Conservation (phyloP, 2,329 filamentous ascomycete species). For the Didymella arachidicola region DNA sequence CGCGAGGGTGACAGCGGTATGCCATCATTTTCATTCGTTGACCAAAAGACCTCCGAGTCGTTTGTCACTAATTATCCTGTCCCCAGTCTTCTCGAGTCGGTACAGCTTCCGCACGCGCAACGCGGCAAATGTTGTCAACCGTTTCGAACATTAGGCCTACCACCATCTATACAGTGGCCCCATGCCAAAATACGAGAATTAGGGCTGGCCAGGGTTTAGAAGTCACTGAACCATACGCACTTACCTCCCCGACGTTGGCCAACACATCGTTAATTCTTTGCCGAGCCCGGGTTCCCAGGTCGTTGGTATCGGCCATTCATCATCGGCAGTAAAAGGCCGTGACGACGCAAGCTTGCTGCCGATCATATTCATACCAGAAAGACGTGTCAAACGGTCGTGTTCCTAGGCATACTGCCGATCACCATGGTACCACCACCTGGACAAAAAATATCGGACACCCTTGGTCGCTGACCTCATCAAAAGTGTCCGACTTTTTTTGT, state of each 20-base stretch:
- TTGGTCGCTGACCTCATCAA: no score
- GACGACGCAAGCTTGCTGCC: background rate
- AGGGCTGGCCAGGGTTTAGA: background rate
- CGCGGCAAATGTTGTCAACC: constrained; percentile 1
- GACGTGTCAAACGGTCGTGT: background rate
- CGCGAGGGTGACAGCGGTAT: constrained; percentile 16
- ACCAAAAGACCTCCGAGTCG: constrained; percentile 5
- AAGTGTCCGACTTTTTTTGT: no score
- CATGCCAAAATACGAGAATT: background rate
- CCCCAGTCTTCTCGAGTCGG: constrained; percentile 2
- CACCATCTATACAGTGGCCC: background rate
- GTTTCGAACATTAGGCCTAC: constrained; percentile 8
- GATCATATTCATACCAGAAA: background rate
- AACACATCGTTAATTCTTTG: background rate
- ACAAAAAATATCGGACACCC: no score
- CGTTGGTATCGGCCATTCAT: background rate
- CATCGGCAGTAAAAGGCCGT: background rate
- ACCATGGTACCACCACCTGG: no score
- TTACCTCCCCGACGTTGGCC: background rate
- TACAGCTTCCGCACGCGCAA: background rate
- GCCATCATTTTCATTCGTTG: constrained; percentile 13
- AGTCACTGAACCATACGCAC: background rate
- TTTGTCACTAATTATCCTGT: background rate
- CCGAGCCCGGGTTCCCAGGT: background rate
- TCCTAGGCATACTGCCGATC: background rate